These are phyloP conservation scores for Chalciporus pseudorubinellus DNA, from an alignment of 768 basidiomycete genomes.

Conservation along the genomic window DNA sequence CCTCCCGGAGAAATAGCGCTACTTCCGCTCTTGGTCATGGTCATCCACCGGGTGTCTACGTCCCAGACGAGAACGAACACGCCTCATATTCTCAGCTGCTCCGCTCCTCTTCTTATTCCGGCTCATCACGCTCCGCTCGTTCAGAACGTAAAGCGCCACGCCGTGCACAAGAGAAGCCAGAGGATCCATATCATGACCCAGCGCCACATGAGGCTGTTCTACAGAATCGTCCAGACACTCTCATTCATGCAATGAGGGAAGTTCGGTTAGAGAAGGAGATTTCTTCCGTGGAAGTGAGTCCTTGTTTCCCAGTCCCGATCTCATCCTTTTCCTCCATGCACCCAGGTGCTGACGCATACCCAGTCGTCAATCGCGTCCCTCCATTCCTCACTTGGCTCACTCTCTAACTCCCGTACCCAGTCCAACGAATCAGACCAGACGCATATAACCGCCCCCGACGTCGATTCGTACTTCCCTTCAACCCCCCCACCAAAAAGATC, in stretches of 20 bases:
- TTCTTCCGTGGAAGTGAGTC: slow-evolving; percentile 25
- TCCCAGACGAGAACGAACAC: slow-evolving; percentile 34
- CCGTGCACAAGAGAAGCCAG: slow-evolving; percentile 18
- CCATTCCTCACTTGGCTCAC: slow-evolving; percentile 30
- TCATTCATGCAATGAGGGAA: slow-evolving; percentile 36
- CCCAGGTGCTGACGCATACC: slow-evolving; percentile 16
- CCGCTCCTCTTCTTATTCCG: slow-evolving; percentile 27
- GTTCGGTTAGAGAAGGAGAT: slow-evolving; percentile 21
- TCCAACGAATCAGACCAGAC: slow-evolving; percentile 30
- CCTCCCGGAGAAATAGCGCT: slow-evolving; percentile 22
- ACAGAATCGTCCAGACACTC: slow-evolving; percentile 50
- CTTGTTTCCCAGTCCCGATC: neutral
- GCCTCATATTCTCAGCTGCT: slow-evolving; percentile 23
- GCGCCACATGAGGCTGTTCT: slow-evolving; percentile 55
- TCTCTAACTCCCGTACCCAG: slow-evolving; percentile 20
- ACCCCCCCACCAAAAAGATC: slow-evolving; percentile 6
- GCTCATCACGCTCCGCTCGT: slow-evolving; percentile 25
- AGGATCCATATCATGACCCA: slow-evolving; percentile 28
- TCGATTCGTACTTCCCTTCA: slow-evolving; percentile 8
- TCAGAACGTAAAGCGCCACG: slow-evolving; percentile 20
- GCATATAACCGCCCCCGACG: slow-evolving; percentile 21
- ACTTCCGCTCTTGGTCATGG: slow-evolving; percentile 13
- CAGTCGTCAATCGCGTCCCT: slow-evolving; percentile 28
- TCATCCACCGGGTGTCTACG: slow-evolving; percentile 22
- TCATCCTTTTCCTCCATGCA: slow-evolving; percentile 14